phyloP scores from a whole-genome alignment of 2,329 filamentous ascomycete genomes.

The Clarireedia paspali region DNA sequence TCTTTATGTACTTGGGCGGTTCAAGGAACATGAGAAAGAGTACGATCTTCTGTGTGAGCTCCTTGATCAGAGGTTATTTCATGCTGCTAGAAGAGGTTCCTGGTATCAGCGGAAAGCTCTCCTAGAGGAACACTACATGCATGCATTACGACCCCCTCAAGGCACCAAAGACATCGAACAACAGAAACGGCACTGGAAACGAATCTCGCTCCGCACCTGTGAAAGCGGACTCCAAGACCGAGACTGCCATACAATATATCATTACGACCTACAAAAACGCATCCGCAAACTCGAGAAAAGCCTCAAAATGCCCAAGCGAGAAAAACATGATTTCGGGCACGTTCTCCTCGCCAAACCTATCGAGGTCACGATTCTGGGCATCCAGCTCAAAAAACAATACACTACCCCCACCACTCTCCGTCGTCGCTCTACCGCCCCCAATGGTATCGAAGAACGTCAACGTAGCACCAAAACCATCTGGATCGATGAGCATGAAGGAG shows the following conservation, averaged over 20 bases:
- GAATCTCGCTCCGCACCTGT: constrained; percentile 69
- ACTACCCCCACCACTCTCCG: constrained; percentile 18
- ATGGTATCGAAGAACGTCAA: constrained; percentile 23
- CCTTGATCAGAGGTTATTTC: constrained; percentile 74
- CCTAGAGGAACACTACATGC: constrained; percentile 93
- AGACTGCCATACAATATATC: constrained; percentile 84
- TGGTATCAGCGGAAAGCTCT: constrained; percentile 97
- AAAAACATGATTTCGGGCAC: constrained; percentile 90
- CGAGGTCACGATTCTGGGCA: constrained; percentile 68
- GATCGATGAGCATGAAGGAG: constrained; percentile 67
- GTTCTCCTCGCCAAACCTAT: constrained; percentile 68
- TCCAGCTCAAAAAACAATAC: constrained; percentile 62
- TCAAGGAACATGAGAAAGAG: constrained; percentile 74
- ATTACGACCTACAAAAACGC: constrained; percentile 91
- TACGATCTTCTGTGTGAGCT: constrained; percentile 68
- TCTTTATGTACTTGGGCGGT: constrained; percentile 66
- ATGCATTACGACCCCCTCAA: constrained; percentile 36
- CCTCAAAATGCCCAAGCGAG: constrained; percentile 71
- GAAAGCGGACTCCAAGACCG: constrained; percentile 80
- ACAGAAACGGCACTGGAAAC: constrained; percentile 78
- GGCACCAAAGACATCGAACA: constrained; percentile 37
- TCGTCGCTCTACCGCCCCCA: constrained; percentile 1
- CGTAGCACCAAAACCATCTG: constrained; percentile 71
- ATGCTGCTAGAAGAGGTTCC: constrained; percentile 71
- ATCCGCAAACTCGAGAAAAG: constrained; percentile 84